Percentiles rank a stretch among this genome's conserved stretches.
These are phyloP conservation scores for Paecilomyces niveus DNA, from an alignment of 2,329 filamentous ascomycete species.

Conservation along the genomic window DNA sequence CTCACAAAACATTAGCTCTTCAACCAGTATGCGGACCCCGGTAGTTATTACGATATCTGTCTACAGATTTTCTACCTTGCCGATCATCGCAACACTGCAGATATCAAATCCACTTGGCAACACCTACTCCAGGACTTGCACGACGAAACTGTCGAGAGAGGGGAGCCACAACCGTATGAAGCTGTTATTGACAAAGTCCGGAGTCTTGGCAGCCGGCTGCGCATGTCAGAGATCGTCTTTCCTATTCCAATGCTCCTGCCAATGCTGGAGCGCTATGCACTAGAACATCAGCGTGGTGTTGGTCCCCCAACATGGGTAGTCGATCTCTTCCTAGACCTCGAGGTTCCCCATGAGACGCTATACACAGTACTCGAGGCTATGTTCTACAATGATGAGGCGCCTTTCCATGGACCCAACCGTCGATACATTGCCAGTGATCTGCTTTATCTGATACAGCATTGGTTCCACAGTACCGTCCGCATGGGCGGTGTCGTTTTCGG, in stretches of 20 bases:
- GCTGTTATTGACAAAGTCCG: conserved; percentile 48
- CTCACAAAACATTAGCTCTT: conserved; percentile 57
- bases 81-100: conserved; percentile 79
- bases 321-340: conserved; percentile 58
- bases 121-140: conserved; percentile 70
- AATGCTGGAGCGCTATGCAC: conserved; percentile 48
- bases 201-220: conserved; percentile 49
- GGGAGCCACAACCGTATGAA: conserved; percentile 40
- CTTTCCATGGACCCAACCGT: conserved; percentile 54
- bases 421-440: conserved; percentile 55
- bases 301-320: conserved; percentile 52
- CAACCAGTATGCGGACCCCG: conserved; percentile 84
- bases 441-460: conserved; percentile 53
- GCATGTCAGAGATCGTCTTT: conserved; percentile 50
- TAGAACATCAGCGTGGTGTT: conserved; percentile 42
- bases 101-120: conserved; percentile 79
- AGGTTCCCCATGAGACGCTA: conserved; percentile 55
- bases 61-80: conserved; percentile 87
- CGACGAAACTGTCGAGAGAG: conserved; percentile 41
- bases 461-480: conserved; percentile 53
- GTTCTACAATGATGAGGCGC: conserved; percentile 60
- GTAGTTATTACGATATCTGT: conserved; percentile 88
- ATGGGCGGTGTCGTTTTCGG: conserved; percentile 52
- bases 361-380: conserved; percentile 58
- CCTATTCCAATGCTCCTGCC: conserved; percentile 48